phyloP scores from a whole-genome alignment of 2,329 filamentous ascomycete genomes.

The Curvularia sp. region DNA sequence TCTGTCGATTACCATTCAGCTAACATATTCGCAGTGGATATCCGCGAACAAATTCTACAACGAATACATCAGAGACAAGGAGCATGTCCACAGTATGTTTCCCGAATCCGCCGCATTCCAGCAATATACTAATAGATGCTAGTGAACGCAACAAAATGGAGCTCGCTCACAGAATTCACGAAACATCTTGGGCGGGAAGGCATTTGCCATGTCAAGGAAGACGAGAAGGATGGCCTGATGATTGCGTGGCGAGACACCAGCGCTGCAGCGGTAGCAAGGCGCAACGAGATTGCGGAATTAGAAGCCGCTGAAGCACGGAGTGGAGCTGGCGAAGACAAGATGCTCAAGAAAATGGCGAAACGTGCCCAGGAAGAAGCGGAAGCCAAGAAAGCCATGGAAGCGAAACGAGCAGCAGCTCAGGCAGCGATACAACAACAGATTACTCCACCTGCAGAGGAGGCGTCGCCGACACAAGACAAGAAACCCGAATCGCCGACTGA shows the following conservation, averaged over 20 bases:
- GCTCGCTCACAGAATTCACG: slow-evolving; percentile 85
- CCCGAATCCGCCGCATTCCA: too few relatives aligned
- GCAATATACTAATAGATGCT: neutral
- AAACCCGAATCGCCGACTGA: slow-evolving; percentile 64
- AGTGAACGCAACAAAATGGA: slow-evolving; percentile 90
- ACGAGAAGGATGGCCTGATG: slow-evolving; percentile 84
- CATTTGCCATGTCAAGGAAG: slow-evolving; percentile 82
- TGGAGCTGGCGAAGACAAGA: slow-evolving; percentile 83
- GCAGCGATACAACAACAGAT: slow-evolving; percentile 43
- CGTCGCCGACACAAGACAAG: slow-evolving; percentile 39
- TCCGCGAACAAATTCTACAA: slow-evolving; percentile 95
- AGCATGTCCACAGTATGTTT: slow-evolving; percentile 72
- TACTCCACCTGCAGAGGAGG: slow-evolving; percentile 39
- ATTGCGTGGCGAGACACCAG: slow-evolving; percentile 92
- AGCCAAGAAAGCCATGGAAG: slow-evolving; percentile 46
- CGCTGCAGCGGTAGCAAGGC: slow-evolving; percentile 79
- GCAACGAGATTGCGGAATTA: slow-evolving; percentile 81
- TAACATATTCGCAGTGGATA: slow-evolving; percentile 60
- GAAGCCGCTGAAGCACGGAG: slow-evolving; percentile 89
- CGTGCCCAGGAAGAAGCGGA: slow-evolving; percentile 68
- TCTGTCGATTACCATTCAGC: neutral
- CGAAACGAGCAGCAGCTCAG: slow-evolving; percentile 55
- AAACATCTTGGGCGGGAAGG: slow-evolving; percentile 86
- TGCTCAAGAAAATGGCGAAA: slow-evolving; percentile 84
- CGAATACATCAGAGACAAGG: slow-evolving; percentile 76